phyloP scores from a whole-genome alignment of 345 rosid genomes.

The Citropsis articulata region DNA sequence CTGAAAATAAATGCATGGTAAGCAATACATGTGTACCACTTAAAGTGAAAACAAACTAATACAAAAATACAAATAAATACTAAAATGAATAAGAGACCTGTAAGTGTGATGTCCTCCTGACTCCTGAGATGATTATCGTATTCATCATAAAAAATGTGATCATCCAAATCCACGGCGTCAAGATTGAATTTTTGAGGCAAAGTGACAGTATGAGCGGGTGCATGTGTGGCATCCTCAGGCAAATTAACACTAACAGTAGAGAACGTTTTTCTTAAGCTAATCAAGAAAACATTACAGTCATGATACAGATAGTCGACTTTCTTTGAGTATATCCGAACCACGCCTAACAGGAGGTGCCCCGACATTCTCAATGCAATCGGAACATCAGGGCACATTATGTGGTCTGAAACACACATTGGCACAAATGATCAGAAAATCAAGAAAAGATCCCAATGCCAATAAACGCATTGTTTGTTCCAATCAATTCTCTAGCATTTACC shows the following conservation, averaged over 20 bases:
- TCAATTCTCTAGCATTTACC: neutral
- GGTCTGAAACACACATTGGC: constrained; percentile 32
- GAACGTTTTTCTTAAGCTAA: constrained; percentile 59
- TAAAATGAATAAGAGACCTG: constrained; percentile 33
- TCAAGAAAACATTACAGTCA: constrained; percentile 49
- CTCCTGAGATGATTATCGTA: constrained; percentile 52
- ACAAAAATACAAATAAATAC: neutral
- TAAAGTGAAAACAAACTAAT: neutral
- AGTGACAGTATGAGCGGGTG: constrained; percentile 63
- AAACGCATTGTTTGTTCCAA: neutral
- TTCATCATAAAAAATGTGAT: constrained; percentile 34
- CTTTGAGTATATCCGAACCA: constrained; percentile 85
- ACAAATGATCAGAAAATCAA: neutral
- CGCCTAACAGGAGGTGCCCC: constrained; percentile 80
- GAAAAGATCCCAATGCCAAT: neutral
- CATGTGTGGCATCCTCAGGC: constrained; percentile 70
- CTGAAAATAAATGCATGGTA: constrained; percentile 20
- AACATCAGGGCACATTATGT: constrained; percentile 65
- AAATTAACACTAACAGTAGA: constrained; percentile 48
- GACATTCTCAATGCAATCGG: constrained; percentile 87
- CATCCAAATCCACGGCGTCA: constrained; percentile 60
- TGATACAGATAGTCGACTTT: constrained; percentile 79
- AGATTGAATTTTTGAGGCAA: constrained; percentile 63
- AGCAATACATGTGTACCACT: too few species aligned
- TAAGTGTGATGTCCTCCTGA: constrained; percentile 72